Percentiles rank a stretch among this genome's conserved stretches.
Evolutionary conservation across 2,329 filamentous ascomycete species (phyloP).

Genomic region (Colletotrichum sp.): DNA sequence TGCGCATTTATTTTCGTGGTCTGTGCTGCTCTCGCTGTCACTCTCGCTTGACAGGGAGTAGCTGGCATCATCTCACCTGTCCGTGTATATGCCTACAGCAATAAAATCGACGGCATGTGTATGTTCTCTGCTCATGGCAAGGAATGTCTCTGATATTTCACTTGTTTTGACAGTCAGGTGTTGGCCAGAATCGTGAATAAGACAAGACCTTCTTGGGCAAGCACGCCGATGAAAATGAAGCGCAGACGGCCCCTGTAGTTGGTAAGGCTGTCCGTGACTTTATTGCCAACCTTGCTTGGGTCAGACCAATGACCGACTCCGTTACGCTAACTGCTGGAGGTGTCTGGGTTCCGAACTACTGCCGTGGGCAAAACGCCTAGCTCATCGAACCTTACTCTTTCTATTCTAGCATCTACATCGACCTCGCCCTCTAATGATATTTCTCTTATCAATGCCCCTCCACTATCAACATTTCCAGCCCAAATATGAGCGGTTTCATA

Average conservation of each 20-base stretch:
- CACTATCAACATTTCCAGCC: background rate
- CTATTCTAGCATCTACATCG: fast-evolving
- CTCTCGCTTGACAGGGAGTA: background rate
- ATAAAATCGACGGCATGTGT: background rate
- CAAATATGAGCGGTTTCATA: background rate
- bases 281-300: too few relatives aligned
- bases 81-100: fast-evolving
- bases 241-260: background rate
- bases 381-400: background rate
- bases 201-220: background rate
- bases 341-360: background rate
- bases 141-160: fast-evolving
- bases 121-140: background rate
- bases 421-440: background rate
- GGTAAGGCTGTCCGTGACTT: background rate
- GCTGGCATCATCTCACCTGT: background rate
- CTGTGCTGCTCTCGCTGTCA: background rate
- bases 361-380: background rate
- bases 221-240: background rate
- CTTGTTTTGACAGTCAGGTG: background rate
- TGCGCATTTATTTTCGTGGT: fast-evolving
- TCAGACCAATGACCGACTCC: background rate
- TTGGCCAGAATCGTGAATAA: background rate
- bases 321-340: background rate
- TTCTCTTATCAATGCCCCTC: background rate